Conservation (phyloP, 805 yeast species). For the Saccharomycopsis selenospora region DNA sequence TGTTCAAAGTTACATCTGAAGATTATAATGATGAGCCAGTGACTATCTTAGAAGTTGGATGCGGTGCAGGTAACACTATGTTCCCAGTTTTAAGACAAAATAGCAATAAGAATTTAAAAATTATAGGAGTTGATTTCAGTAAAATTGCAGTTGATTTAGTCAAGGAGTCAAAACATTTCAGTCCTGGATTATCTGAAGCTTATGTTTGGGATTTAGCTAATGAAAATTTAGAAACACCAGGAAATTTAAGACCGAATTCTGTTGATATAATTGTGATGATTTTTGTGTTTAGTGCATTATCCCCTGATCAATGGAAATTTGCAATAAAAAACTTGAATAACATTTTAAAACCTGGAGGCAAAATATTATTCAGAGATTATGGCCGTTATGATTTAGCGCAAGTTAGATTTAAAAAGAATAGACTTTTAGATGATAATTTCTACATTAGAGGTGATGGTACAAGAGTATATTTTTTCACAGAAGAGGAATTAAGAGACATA, state of each 20-base stretch:
- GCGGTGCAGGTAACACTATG: constrained; percentile 97
- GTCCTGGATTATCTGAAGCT: constrained; percentile 59
- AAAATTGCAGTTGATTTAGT: constrained; percentile 86
- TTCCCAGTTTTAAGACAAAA: constrained; percentile 83
- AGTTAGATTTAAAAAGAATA: constrained; percentile 81
- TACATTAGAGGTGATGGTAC: constrained; percentile 98
- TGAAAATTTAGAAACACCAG: constrained; percentile 66
- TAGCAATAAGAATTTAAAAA: constrained; percentile 63
- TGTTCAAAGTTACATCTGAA: constrained; percentile 70
- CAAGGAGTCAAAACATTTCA: constrained; percentile 50
- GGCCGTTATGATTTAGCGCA: constrained; percentile 96
- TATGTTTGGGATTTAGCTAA: constrained; percentile 95
- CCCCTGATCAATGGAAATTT: constrained; percentile 83
- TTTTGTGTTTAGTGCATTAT: constrained; percentile 86
- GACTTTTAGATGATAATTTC: constrained; percentile 84
- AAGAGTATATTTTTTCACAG: constrained; percentile 93
- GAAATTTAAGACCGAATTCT: constrained; percentile 70
- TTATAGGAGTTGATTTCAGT: constrained; percentile 86
- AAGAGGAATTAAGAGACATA: constrained; percentile 75
- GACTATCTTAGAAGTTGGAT: constrained; percentile 84
- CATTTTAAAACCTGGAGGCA: constrained; percentile 88
- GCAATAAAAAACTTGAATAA: constrained; percentile 68
- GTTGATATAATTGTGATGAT: constrained; percentile 93
- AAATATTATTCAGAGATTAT: constrained; percentile 83
- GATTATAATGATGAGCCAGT: constrained; percentile 51